Conservation (phyloP, 768 basidiomycete species). For the Neoboletus subvelutipes region DNA sequence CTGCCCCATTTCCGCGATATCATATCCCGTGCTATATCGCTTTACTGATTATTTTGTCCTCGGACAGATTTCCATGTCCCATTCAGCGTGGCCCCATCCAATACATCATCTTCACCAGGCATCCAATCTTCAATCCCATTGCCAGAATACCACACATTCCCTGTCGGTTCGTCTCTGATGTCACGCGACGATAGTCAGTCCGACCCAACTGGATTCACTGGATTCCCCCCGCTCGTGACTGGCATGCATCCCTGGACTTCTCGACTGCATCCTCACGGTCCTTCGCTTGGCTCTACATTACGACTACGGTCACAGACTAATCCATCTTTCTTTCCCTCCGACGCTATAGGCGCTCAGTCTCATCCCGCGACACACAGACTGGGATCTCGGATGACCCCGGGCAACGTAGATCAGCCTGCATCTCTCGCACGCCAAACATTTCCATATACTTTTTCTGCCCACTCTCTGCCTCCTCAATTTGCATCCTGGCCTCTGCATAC, state of each 20-base stretch:
- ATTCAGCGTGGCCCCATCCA: neutral
- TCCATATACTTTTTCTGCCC: slow-evolving; percentile 24
- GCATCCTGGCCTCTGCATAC: slow-evolving; percentile 31
- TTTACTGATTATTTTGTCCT: neutral
- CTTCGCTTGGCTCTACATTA: neutral
- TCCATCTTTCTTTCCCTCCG: neutral
- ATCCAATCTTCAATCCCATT: neutral
- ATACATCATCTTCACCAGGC: neutral
- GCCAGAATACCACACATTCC: neutral
- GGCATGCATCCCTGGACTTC: neutral
- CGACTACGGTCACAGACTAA: slow-evolving; percentile 6
- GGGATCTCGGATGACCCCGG: neutral
- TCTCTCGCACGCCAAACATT: neutral
- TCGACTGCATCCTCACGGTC: neutral
- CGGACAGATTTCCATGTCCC: slow-evolving; percentile 7
- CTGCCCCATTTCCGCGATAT: neutral
- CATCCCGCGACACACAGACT: neutral
- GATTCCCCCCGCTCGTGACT: neutral
- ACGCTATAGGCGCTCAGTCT: neutral
- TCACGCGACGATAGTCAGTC: slow-evolving; percentile 1
- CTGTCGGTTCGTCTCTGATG: neutral
- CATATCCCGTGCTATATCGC: neutral
- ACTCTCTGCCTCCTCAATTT: slow-evolving; percentile 20
- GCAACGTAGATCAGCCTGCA: neutral
- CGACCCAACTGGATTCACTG: neutral